Conservation (phyloP, 306 rosid genomes). For the Alnus rubra region DNA sequence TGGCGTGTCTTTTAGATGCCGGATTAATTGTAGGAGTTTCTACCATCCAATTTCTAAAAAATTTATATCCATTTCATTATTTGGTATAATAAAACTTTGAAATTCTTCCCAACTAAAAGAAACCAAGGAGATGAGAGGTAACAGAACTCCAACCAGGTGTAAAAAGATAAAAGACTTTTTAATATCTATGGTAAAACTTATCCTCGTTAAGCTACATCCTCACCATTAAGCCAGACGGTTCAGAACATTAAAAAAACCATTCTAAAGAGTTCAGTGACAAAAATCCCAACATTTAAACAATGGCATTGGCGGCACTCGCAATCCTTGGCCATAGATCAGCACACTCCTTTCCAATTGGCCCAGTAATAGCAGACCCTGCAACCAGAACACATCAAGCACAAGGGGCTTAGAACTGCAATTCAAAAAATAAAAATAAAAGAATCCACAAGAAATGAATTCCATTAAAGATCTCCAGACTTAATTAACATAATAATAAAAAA, state of each 20-base stretch:
- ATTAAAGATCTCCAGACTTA: too few species aligned
- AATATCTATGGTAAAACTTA: background rate
- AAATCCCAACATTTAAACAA: slow-evolving; percentile 42
- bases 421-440: too few species aligned
- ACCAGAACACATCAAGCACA: background rate
- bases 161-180: background rate
- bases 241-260: background rate
- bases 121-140: too few species aligned
- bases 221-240: background rate
- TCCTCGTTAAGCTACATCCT: background rate
- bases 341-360: slow-evolving; percentile 87
- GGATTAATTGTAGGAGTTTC: too few species aligned
- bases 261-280: background rate
- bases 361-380: slow-evolving; percentile 86
- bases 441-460: too few species aligned
- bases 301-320: slow-evolving; percentile 93
- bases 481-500: too few species aligned
- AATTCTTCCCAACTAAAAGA: background rate
- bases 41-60: too few species aligned
- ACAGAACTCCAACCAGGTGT: background rate
- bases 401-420: too few species aligned
- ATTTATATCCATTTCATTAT: background rate
- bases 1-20: too few species aligned
- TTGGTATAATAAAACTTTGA: background rate
- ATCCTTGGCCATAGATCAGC: slow-evolving; percentile 97